Conservation (phyloP, 306 rosid genomes). For the Cicer cuneatum region DNA sequence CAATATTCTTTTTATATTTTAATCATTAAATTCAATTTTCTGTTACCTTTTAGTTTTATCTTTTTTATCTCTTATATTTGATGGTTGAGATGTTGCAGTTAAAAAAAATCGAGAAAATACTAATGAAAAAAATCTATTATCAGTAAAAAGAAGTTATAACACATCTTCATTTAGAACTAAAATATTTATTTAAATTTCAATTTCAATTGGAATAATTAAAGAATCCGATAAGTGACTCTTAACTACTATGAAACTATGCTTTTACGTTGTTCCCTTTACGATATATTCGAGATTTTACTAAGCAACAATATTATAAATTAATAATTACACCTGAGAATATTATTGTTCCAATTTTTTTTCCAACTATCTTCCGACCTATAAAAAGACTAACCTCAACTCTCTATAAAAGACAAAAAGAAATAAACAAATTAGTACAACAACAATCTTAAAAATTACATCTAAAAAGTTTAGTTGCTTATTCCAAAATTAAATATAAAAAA, state of each 20-base stretch:
- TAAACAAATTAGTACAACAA: background rate
- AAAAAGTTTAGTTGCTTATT: background rate
- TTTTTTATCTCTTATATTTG: too few species aligned
- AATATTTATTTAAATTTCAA: background rate
- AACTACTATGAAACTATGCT: background rate
- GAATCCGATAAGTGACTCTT: background rate
- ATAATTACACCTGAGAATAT: background rate
- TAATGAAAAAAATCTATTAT: too few species aligned
- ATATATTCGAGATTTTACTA: background rate
- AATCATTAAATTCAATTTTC: too few species aligned
- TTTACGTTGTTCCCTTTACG: background rate
- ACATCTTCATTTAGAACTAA: too few species aligned
- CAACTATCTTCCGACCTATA: background rate
- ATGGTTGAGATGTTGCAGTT: too few species aligned
- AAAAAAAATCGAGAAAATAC: too few species aligned
- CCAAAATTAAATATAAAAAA: too few species aligned
- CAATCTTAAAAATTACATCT: slow-evolving; percentile 26
- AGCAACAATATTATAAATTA: background rate
- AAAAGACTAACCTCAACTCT: background rate
- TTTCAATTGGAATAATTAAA: background rate
- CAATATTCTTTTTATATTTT: too few species aligned
- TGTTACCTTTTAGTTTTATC: too few species aligned
- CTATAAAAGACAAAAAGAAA: background rate
- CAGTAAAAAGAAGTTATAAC: too few species aligned
- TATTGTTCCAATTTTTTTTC: background rate